A percentile compares a stretch with the other conserved stretches of the same genome.
These are phyloP conservation scores for Galeopsis tetrahit DNA, from an alignment of 257 asterid species.

Conservation along the genomic window DNA sequence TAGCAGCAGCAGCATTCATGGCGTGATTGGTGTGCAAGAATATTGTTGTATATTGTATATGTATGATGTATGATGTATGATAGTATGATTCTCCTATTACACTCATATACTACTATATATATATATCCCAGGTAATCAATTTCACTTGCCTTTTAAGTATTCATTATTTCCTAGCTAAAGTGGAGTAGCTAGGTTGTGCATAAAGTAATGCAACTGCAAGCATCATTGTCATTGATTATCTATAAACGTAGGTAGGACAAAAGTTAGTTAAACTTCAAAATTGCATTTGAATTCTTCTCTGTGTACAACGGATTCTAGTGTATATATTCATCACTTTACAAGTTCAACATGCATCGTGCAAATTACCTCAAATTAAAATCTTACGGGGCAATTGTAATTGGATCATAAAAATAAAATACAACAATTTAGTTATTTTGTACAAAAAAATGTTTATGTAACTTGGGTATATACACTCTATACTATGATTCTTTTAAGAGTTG, in stretches of 20 bases:
- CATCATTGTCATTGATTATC: conserved; percentile 25
- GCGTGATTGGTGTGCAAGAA: conserved; percentile 19
- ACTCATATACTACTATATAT: too few species aligned
- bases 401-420: too few species aligned
- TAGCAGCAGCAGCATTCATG: conserved; percentile 30
- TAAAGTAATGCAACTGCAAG: conserved; percentile 34
- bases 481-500: too few species aligned
- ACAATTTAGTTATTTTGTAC: too few species aligned
- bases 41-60: background rate
- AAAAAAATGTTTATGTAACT: too few species aligned
- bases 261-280: conserved; percentile 24
- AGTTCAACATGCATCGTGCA: too few species aligned
- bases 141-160: conserved; percentile 33
- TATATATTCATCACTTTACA: too few species aligned
- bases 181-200: conserved; percentile 53
- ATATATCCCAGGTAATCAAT: conserved; percentile 10
- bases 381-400: too few species aligned
- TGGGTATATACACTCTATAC: too few species aligned
- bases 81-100: too few species aligned
- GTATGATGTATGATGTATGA: background rate
- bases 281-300: background rate
- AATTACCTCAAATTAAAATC: too few species aligned
- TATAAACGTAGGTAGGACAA: conserved; percentile 22
- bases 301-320: too few species aligned
- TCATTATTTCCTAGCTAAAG: conserved; percentile 31